A percentile compares a stretch with the other conserved stretches of the same genome.
Conservation (phyloP, 257 asterid species). For the Primulina eburnea region DNA sequence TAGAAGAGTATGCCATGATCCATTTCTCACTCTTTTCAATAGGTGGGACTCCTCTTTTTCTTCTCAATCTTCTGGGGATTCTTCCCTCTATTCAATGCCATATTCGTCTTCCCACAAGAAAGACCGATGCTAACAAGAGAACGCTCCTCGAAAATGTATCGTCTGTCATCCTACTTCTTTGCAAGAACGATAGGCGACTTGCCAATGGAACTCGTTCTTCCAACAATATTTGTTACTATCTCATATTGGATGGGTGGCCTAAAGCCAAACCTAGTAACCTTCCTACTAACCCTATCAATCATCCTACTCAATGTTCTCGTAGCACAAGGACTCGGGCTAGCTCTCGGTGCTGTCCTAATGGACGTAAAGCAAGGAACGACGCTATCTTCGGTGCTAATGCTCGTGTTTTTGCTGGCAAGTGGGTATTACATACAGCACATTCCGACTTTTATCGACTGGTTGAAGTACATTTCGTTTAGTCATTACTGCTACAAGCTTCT, state of each 20-base stretch:
- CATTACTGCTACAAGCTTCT: constrained; percentile 72
- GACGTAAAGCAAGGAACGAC: constrained; percentile 70
- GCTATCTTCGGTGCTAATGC: constrained; percentile 65
- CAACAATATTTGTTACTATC: constrained; percentile 59
- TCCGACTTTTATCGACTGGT: constrained; percentile 60
- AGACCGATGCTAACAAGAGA: constrained; percentile 58
- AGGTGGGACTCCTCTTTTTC: constrained; percentile 86
- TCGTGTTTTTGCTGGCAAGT: constrained; percentile 63
- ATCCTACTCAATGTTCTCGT: constrained; percentile 70
- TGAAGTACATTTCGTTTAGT: constrained; percentile 68
- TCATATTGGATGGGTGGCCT: constrained; percentile 93
- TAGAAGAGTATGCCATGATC: not conserved
- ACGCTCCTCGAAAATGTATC: constrained; percentile 73
- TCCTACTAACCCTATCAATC: constrained; percentile 48
- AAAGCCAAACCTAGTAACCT: constrained; percentile 52
- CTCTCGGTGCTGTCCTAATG: constrained; percentile 82
- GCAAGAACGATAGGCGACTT: constrained; percentile 68
- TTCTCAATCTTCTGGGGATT: constrained; percentile 91
- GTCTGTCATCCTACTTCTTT: constrained; percentile 68
- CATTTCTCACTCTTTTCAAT: constrained; percentile 11
- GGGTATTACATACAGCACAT: constrained; percentile 85
- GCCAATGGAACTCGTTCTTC: constrained; percentile 86
- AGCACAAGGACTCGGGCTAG: constrained; percentile 80
- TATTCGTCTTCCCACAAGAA: constrained; percentile 77
- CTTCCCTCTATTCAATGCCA: constrained; percentile 65